These are phyloP conservation scores for Rhododendron williamsianum DNA, from an alignment of 148 eudicot genomes.

Conservation along the genomic window DNA sequence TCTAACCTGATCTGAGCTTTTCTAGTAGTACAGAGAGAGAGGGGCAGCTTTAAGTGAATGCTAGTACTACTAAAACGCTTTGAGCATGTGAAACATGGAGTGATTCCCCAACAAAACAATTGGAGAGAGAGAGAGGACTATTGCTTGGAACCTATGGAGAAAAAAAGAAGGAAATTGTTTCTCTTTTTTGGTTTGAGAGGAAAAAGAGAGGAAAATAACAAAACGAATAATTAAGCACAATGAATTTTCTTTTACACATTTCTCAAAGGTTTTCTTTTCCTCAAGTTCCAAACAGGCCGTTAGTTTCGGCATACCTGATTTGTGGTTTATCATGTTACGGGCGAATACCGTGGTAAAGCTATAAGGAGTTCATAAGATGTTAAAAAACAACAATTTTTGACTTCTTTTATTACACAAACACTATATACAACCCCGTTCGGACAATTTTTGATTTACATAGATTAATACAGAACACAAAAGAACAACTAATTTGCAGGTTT, in stretches of 20 bases:
- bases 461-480: slow-evolving; percentile 9
- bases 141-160: no score
- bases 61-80: not conserved
- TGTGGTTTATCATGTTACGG: not conserved
- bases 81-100: not conserved
- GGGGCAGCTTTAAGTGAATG: not conserved
- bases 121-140: no score
- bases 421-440: slow-evolving; percentile 2
- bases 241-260: not conserved
- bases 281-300: not conserved
- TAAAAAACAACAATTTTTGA: not conserved
- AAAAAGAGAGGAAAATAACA: no score
- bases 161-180: no score
- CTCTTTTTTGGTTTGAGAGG: not conserved
- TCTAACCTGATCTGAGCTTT: not conserved
- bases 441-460: slow-evolving; percentile 6
- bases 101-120: not conserved
- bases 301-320: not conserved
- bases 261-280: not conserved
- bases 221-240: not conserved
- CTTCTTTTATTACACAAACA: slow-evolving; percentile 14
- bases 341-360: not conserved
- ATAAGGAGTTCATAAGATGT: not conserved
- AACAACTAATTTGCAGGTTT: slow-evolving; percentile 6
- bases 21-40: not conserved